A percentile compares a stretch with the other conserved stretches of the same genome.
phyloP scores from a whole-genome alignment of 1,284 basidiomycete genomes.

The Bondarzewia mesenterica region DNA sequence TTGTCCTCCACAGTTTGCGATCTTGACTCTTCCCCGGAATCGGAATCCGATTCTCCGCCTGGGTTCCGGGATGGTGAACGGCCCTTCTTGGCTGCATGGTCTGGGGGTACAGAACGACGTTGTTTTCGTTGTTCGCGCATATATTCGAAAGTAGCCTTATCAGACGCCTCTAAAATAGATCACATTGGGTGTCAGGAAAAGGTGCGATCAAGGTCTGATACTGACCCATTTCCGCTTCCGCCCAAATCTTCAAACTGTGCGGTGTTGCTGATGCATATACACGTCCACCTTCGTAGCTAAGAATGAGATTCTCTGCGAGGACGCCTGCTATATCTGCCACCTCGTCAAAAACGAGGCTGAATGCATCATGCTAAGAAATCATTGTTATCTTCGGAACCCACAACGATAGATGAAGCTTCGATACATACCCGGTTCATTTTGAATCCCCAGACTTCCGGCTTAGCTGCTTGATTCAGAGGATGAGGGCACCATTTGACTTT shows the following conservation, averaged over 20 bases:
- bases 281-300: constrained; percentile 50
- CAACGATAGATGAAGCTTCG: constrained; percentile 2
- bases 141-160: constrained; percentile 52
- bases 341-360: constrained; percentile 52
- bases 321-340: constrained; percentile 52
- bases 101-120: constrained; percentile 18
- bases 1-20: constrained; percentile 23
- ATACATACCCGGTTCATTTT: constrained; percentile 52
- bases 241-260: constrained; percentile 55
- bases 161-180: constrained; percentile 47
- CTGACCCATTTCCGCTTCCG: constrained; percentile 55
- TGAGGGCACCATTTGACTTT: constrained; percentile 57
- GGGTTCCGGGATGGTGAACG: constrained; percentile 14
- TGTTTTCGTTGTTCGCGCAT: constrained; percentile 35
- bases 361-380: constrained; percentile 46
- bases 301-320: constrained; percentile 39
- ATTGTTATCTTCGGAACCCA: neutral
- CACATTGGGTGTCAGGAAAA: constrained; percentile 1
- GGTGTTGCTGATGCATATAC: constrained; percentile 64
- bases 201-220: constrained; percentile 8
- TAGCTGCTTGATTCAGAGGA: constrained; percentile 37
- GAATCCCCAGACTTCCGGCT: constrained; percentile 38
- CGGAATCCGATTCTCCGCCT: constrained; percentile 14
- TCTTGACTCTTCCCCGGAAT: constrained; percentile 15
- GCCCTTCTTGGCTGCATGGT: constrained; percentile 12